Evolutionary conservation across 306 rosid genomes (phyloP), one percentile per base, ranked within the genome.

Genomic region (Datisca glomerata): DNA sequence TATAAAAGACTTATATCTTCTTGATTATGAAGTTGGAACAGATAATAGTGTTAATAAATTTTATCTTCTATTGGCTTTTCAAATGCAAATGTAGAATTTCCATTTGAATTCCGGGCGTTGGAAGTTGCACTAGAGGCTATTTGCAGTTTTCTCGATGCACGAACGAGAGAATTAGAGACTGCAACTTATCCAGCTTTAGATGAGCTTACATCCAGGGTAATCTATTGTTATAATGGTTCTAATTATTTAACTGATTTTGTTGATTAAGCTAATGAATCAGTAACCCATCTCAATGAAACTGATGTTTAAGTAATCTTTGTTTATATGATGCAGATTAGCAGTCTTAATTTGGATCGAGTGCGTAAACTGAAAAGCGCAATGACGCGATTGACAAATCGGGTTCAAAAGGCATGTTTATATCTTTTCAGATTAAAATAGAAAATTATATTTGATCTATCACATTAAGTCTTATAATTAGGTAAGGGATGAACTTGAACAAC

Each of bases 71-170:
- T 43, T 56, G 46, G 37, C 63, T 18, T 27, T 12, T 20, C 28
- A 33, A 1, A 32, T 25, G 32, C 56, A 53, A 47, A 47, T 74
- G 67, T 53, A 87, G 97, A 79, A 56, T 87, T 93, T 46, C 94
- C 94, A n/a, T 87, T 87, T 41, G 97, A 87, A 43, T 87, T 87
- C 57, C 89, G 97, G 23, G 94, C 93, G 22, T 59, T 87, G 57
- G 97, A 87, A 73, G 89, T 87, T 17, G 93, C 93, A 42, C 76
- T 87, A 71, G 97, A 87, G 61, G 89, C 97, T 48, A 80, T 87
- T 67, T 87, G 94, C 56, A 87, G 97, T 63, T 80, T 66, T 63
- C 97, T 83, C 70, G 83, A 89, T 52, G 97, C 94, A 21, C 94
- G 94, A 12, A 87, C 97, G 44, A 47, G 76, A 12, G 97, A 87